phyloP scores from a whole-genome alignment of 441 rosid species.

The Pelargonium fulgidum region DNA sequence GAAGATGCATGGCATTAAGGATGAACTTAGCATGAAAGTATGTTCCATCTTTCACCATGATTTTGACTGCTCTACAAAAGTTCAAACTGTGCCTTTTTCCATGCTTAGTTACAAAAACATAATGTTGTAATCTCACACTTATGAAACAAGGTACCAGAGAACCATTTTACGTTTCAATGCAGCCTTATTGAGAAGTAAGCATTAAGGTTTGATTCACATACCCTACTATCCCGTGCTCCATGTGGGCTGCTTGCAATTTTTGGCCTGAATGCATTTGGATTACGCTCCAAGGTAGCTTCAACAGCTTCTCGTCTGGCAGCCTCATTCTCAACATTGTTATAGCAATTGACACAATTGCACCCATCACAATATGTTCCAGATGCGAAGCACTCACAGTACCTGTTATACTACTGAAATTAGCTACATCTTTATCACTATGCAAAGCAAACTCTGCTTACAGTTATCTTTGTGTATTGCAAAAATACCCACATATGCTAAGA shows the following conservation, averaged over 20 bases:
- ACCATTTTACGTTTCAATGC: not conserved
- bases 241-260: constrained; percentile 88
- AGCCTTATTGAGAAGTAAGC: not conserved
- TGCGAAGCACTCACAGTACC: constrained; percentile 98
- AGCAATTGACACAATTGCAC: constrained; percentile 86
- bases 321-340: constrained; percentile 81
- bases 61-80: not conserved
- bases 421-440: constrained; percentile 12
- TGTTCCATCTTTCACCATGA: not conserved
- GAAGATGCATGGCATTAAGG: not conserved
- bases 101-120: constrained; percentile 3
- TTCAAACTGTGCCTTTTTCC: not conserved
- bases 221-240: constrained; percentile 54
- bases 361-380: constrained; percentile 87
- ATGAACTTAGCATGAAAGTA: constrained; percentile 4
- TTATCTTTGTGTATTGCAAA: not conserved
- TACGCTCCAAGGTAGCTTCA: constrained; percentile 53
- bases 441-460: not conserved
- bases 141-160: no score
- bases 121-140: not conserved
- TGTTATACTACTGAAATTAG: constrained; percentile 25
- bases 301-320: constrained; percentile 69
- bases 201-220: constrained; percentile 21
- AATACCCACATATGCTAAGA: no score
- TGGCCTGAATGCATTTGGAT: constrained; percentile 91